Evolutionary conservation across 768 basidiomycete species (phyloP).

Genomic region (Artomyces pyxidatus): DNA sequence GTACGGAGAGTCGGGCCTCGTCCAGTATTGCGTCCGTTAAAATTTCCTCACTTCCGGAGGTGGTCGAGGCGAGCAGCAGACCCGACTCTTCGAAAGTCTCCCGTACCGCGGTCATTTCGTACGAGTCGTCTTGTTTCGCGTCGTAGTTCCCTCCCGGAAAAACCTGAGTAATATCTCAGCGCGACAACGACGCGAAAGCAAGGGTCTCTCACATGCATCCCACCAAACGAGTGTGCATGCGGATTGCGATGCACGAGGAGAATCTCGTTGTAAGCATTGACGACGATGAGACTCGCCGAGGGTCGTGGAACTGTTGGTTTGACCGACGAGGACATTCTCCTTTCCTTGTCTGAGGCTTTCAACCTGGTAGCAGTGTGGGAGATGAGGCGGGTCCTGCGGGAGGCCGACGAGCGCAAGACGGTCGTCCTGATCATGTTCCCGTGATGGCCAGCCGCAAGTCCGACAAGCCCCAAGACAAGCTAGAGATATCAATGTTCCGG

Average conservation of each 20-base stretch:
- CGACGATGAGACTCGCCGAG: constrained; percentile 60
- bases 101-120: constrained; percentile 57
- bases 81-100: constrained; percentile 78
- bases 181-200: constrained; percentile 19
- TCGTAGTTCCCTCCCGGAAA: constrained; percentile 74
- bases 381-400: too few relatives aligned
- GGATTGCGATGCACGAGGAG: constrained; percentile 66
- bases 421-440: too few relatives aligned
- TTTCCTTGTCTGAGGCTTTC: too few relatives aligned
- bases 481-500: too few relatives aligned
- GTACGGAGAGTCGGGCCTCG: constrained; percentile 46
- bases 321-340: too few relatives aligned
- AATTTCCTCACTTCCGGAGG: constrained; percentile 2
- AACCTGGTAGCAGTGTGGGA: too few relatives aligned
- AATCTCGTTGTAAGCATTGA: constrained; percentile 60
- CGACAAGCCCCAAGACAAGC: too few relatives aligned
- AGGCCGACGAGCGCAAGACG: too few relatives aligned
- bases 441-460: too few relatives aligned
- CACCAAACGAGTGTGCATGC: constrained; percentile 53
- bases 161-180: constrained; percentile 35
- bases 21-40: constrained; percentile 37
- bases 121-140: constrained; percentile 45
- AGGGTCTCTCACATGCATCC: constrained; percentile 42
- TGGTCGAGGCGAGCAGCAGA: constrained; percentile 45
- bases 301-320: constrained; percentile 39